Evolutionary conservation across 208 protist species (phyloP).

Genomic region (Leptomonas pyrrhocoris): DNA sequence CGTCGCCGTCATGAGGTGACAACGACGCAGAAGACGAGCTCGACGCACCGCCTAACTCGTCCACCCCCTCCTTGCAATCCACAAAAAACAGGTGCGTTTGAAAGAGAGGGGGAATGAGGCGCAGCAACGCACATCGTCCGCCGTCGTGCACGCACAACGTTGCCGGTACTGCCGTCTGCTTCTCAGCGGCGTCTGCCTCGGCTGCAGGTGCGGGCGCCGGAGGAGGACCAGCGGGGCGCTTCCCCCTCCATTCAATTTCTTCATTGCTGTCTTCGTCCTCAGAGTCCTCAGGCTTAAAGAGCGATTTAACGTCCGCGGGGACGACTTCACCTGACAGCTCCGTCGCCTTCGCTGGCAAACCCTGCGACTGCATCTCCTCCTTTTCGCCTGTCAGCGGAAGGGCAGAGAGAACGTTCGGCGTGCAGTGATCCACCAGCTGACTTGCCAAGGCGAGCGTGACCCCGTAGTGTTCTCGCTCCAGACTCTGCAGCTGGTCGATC

Average conservation of each 20-base stretch:
- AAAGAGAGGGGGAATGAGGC: constrained; percentile 29
- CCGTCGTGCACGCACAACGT: constrained; percentile 54
- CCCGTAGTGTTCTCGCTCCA: constrained; percentile 66
- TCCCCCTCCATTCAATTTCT: constrained; percentile 10
- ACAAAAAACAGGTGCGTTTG: constrained; percentile 51
- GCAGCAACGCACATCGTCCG: constrained; percentile 38
- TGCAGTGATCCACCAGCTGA: constrained; percentile 23
- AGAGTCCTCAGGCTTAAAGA: constrained; percentile 26
- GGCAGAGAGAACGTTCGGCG: constrained; percentile 6
- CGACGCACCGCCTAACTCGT: constrained; percentile 13
- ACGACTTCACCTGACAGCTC: not conserved
- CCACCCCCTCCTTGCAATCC: constrained; percentile 32
- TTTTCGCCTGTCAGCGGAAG: not conserved
- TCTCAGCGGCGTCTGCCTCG: not conserved
- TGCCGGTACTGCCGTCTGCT: not conserved
- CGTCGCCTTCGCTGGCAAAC: too few species aligned
- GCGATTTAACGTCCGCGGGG: constrained; percentile 1
- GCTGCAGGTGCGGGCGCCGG: not conserved
- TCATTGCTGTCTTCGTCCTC: constrained; percentile 16
- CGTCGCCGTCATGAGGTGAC: not conserved
- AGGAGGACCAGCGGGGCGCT: not conserved
- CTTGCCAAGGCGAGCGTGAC: constrained; percentile 40
- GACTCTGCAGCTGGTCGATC: constrained; percentile 57
- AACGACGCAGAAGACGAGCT: not conserved
- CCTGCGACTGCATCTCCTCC: too few species aligned